These are phyloP conservation scores for Marasmius fiardii DNA, from an alignment of 1,284 basidiomycete species.

Conservation along the genomic window DNA sequence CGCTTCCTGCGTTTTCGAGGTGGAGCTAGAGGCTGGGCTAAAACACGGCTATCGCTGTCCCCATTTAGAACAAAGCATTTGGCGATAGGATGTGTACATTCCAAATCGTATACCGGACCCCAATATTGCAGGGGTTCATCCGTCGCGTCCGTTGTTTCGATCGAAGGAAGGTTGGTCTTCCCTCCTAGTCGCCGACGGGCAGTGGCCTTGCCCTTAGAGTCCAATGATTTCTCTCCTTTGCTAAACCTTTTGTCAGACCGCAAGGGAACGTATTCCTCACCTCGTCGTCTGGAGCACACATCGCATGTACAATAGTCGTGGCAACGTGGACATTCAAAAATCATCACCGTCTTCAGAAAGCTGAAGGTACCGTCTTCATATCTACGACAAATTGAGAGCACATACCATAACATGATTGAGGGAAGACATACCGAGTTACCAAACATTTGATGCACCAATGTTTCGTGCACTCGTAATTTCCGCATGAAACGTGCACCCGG, in stretches of 20 bases:
- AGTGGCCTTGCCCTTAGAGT: background rate
- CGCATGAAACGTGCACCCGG: slow-evolving; percentile 1
- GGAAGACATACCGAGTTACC: slow-evolving; percentile 14
- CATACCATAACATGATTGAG: background rate
- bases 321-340: background rate
- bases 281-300: background rate
- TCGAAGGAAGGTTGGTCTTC: background rate
- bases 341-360: background rate
- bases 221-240: background rate
- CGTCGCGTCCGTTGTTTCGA: background rate
- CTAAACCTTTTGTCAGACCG: background rate
- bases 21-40: background rate
- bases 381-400: background rate
- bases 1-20: background rate
- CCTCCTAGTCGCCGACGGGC: background rate
- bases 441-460: slow-evolving; percentile 10
- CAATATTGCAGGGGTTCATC: background rate
- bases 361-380: background rate
- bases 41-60: background rate
- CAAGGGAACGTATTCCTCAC: background rate
- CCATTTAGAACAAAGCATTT: background rate
- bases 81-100: background rate
- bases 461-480: background rate
- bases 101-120: background rate
- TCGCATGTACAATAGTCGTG: background rate